Base-by-base conservation (phyloP, 129 eudicot species). In the Flaveria ramosissima region DNA sequence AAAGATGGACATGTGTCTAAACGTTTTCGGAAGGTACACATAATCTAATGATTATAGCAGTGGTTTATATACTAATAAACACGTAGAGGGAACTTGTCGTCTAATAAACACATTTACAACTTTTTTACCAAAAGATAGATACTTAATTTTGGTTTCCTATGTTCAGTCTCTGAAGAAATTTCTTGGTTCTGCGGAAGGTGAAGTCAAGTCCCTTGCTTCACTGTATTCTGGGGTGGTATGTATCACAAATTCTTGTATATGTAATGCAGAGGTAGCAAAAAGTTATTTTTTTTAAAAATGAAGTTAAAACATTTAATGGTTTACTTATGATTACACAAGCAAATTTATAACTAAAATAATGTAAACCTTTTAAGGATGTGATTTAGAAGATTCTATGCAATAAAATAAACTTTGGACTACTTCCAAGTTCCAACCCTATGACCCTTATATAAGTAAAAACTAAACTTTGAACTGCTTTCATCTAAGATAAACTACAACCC, bases 191-290 rank as follows among this genome's bases (percentile, higher is more conserved):
- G 94, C 96, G 67, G 97, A 93, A 86, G 84, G 88, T 67, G 98
- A 93, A 78, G 97, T 90, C 12, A 88, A 88, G 84, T 73, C 93
- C 53, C 85, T 93, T 79, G 92, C 90, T 61, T 55, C 83, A 41
- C 88, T 84, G 68, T 93, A 93, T 71, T 79, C 97, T 50, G 90
- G 84, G 60, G 96, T 91, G 92, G 98, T 93, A 88, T 32, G 98
- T 74, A 78, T 83, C 72, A 19, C 50, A 59, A 14, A 15, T 48
- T 43, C 9, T 57, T 55, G 20, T 73, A 45, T 9, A 72, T 73
- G 46, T 46, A 32, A 57, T 10, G 59, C 39, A 67, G 24, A 67
- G n/a, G 52, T 67, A 20, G 13, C 46, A 30, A 61, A 26, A 61
- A 24, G 0, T 55, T 4, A 21, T 26, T 60, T 60, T 30, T 26